phyloP scores from a whole-genome alignment of 2,329 filamentous ascomycete genomes.

The Xylariaceae sp. region DNA sequence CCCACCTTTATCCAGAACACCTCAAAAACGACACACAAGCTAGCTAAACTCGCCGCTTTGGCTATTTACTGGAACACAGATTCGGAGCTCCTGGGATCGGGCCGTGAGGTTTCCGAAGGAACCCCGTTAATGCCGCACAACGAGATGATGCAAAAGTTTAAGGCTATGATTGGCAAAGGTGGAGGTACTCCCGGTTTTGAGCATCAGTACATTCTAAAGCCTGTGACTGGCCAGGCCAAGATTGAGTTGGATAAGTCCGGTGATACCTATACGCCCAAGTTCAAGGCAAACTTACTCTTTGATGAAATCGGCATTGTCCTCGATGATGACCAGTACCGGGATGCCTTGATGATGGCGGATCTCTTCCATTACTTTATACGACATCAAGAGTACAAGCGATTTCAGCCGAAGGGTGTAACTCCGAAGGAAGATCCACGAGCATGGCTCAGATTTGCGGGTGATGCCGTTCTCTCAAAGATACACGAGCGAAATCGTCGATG shows the following conservation, averaged over 20 bases:
- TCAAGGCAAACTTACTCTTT: conserved; percentile 88
- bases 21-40: conserved; percentile 79
- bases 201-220: conserved; percentile 93
- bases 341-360: conserved; percentile 96
- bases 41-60: conserved; percentile 83
- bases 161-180: conserved; percentile 70
- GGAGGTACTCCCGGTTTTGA: conserved; percentile 51
- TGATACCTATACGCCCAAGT: conserved; percentile 70
- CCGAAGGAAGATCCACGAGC: conserved; percentile 88
- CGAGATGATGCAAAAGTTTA: conserved; percentile 73
- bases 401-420: conserved; percentile 74
- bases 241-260: conserved; percentile 94
- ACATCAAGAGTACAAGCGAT: conserved; percentile 93
- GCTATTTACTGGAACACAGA: conserved; percentile 99
- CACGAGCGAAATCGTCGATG: conserved; percentile 89
- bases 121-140: conserved; percentile 64
- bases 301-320: conserved; percentile 98
- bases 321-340: conserved; percentile 95
- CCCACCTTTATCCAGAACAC: conserved; percentile 94
- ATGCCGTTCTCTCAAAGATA: conserved; percentile 87
- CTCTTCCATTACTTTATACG: conserved; percentile 97
- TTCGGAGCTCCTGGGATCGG: conserved; percentile 74
- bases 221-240: conserved; percentile 91
- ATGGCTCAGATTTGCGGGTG: conserved; percentile 87
- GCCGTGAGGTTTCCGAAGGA: conserved; percentile 63